Conservation (phyloP, 495 filamentous ascomycete genomes). For the Acidiella bohemica region DNA sequence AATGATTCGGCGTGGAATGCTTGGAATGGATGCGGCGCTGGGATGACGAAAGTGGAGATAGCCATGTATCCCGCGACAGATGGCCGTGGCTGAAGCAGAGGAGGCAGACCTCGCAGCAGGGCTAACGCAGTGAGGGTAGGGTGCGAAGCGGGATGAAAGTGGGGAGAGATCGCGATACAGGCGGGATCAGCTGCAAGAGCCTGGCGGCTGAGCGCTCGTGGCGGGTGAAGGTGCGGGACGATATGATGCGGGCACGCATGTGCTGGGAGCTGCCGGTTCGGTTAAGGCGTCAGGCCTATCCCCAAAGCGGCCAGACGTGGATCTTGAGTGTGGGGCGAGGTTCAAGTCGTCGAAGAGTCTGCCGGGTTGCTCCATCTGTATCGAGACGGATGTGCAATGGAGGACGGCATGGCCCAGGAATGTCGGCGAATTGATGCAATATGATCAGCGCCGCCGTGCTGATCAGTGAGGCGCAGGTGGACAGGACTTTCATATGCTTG, state of each 20-base stretch:
- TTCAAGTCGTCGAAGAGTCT: background rate
- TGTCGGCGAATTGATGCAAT: too few species aligned
- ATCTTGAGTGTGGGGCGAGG: background rate
- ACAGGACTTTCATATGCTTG: too few species aligned
- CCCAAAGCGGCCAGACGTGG: background rate
- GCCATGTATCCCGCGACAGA: background rate
- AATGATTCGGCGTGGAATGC: background rate
- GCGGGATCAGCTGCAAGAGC: background rate
- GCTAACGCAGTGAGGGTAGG: background rate
- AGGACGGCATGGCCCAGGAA: too few species aligned
- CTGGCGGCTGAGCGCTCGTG: background rate
- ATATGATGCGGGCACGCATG: background rate
- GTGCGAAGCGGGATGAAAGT: conserved; percentile 1
- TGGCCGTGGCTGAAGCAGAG: background rate
- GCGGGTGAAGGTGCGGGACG: background rate
- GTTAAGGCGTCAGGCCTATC: background rate
- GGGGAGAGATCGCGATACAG: background rate
- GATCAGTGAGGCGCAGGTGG: too few species aligned
- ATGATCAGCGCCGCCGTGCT: too few species aligned
- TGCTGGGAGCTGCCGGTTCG: background rate
- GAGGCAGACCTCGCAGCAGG: background rate
- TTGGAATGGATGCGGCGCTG: background rate
- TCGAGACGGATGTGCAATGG: too few species aligned
- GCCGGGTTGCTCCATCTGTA: background rate
- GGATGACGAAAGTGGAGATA: background rate